These are phyloP conservation scores for Cynanchum wilfordii DNA, from an alignment of 257 asterid species.

Conservation along the genomic window DNA sequence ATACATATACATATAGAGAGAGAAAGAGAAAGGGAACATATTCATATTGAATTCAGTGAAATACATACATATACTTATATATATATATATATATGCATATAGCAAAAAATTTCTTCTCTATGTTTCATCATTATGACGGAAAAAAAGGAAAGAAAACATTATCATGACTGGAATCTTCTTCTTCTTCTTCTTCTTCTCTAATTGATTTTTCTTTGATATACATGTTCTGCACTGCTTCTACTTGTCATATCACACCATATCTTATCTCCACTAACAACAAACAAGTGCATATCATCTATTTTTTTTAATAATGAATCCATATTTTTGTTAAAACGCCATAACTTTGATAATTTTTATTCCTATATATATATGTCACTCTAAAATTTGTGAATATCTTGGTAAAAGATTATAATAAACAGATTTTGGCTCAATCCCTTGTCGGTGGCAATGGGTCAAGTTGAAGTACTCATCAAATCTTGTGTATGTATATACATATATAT, in stretches of 20 bases:
- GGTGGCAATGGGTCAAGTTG: not conserved
- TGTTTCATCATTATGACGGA: conserved; percentile 5
- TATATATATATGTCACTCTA: too few species aligned
- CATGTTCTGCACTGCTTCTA: not conserved
- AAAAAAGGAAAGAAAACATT: not conserved
- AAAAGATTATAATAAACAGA: too few species aligned
- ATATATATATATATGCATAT: not conserved
- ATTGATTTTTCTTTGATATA: not conserved
- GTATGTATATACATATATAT: not conserved
- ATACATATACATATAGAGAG: too few species aligned
- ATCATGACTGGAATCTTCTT: conserved; percentile 17
- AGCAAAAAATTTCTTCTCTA: not conserved
- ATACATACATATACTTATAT: too few species aligned
- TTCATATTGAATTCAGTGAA: conserved; percentile 16
- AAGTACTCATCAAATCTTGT: not conserved
- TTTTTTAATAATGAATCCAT: too few species aligned
- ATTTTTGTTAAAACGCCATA: too few species aligned
- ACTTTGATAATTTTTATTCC: too few species aligned
- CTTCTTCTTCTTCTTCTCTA: not conserved
- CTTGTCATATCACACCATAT: not conserved
- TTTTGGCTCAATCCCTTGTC: too few species aligned
- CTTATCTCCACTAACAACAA: conserved; percentile 10
- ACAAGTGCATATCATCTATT: too few species aligned
- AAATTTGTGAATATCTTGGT: too few species aligned
- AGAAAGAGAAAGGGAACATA: conserved; percentile 11